phyloP scores from a whole-genome alignment of 345 rosid genomes.

The Sisymbrium irio region DNA sequence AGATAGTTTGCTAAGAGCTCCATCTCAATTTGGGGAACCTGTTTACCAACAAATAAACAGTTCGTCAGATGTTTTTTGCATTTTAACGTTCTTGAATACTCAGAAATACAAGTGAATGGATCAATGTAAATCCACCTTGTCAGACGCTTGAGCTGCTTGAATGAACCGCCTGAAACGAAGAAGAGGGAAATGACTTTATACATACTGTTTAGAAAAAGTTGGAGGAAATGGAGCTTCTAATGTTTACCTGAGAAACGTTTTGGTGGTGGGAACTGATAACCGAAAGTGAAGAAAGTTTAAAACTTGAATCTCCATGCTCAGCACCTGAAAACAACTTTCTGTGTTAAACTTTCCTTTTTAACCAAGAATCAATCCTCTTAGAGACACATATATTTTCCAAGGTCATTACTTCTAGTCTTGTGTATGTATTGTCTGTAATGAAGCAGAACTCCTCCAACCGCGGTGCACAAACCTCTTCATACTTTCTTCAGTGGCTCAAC shows the following conservation, averaged over 20 bases:
- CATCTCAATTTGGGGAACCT: conserved; percentile 54
- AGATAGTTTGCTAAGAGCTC: conserved; percentile 78
- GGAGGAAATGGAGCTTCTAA: not conserved
- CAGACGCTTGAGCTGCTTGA: conserved; percentile 71
- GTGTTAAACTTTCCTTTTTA: not conserved
- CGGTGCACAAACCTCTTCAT: conserved; percentile 85
- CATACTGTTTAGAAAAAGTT: not conserved
- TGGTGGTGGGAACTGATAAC: conserved; percentile 30
- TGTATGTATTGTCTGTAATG: conserved; percentile 83
- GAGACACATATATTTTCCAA: not conserved
- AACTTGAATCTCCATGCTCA: conserved; percentile 28
- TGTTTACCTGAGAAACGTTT: conserved; percentile 29
- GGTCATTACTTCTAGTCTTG: conserved; percentile 57
- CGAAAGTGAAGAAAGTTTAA: conserved; percentile 11
- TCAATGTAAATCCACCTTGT: conserved; percentile 41
- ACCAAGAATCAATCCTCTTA: not conserved
- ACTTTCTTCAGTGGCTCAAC: conserved; percentile 48
- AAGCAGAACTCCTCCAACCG: conserved; percentile 80
- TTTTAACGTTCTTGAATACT: not conserved
- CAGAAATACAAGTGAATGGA: not conserved
- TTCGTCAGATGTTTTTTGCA: not conserved
- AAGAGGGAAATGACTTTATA: not conserved
- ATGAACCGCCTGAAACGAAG: conserved; percentile 58
- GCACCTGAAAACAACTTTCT: conserved; percentile 11
- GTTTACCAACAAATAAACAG: conserved; percentile 10